Conservation (phyloP, 306 rosid species). For the Dryas octopetala region DNA sequence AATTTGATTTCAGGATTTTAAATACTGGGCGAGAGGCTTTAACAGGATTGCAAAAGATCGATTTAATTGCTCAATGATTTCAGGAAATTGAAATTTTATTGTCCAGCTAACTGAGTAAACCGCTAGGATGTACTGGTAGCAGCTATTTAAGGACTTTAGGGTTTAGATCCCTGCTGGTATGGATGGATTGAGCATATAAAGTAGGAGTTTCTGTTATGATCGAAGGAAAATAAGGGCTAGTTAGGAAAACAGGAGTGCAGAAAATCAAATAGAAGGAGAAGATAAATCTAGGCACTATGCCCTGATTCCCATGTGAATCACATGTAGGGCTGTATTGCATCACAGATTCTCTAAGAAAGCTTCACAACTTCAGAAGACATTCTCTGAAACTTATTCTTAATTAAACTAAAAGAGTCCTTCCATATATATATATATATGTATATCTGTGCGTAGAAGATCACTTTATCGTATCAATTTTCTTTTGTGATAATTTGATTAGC, state of each 20-base stretch:
- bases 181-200: not conserved
- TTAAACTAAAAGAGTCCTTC: not conserved
- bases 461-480: no score
- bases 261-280: not conserved
- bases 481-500: not conserved
- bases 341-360: not conserved
- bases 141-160: not conserved
- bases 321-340: not conserved
- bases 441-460: no score
- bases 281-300: not conserved
- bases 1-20: not conserved
- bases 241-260: not conserved
- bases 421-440: no score
- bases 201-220: not conserved
- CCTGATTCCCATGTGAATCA: not conserved
- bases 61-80: not conserved
- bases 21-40: not conserved
- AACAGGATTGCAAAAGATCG: not conserved
- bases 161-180: not conserved
- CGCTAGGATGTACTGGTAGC: not conserved
- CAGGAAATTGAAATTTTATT: not conserved
- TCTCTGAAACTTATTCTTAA: not conserved
- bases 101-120: not conserved
- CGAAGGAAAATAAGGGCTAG: no score
- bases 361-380: not conserved